Conservation (phyloP, 1,284 basidiomycete genomes). For the Pisolithus thermaeus region DNA sequence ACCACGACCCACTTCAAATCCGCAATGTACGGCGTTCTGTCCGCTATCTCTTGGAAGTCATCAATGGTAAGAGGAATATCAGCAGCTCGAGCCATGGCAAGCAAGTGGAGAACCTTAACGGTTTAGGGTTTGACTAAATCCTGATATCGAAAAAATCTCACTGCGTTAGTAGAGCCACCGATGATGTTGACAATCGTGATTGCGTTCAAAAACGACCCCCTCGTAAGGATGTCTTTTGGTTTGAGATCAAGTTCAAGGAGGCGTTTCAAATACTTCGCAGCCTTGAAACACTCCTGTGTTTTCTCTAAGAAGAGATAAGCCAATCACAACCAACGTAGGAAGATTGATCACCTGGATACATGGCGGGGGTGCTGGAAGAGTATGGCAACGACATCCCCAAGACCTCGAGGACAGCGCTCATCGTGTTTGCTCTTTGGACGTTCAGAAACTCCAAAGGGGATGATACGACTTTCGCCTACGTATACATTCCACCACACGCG, state of each 20-base stretch:
- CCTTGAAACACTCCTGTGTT: conserved; percentile 78
- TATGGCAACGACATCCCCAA: conserved; percentile 91
- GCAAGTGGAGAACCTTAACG: conserved; percentile 76
- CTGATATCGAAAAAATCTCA: conserved; percentile 27
- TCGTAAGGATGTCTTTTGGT: conserved; percentile 89
- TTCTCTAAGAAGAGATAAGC: conserved; percentile 49
- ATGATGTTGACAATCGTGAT: conserved; percentile 81
- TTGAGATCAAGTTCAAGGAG: conserved; percentile 85
- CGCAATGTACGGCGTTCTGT: conserved; percentile 90
- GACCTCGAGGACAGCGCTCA: conserved; percentile 87
- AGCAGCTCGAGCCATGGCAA: conserved; percentile 91
- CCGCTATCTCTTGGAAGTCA: conserved; percentile 86
- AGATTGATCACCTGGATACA: conserved; percentile 52
- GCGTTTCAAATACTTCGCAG: conserved; percentile 77
- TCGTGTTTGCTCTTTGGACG: conserved; percentile 65
- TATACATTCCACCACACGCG: conserved; percentile 83
- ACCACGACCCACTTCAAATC: conserved; percentile 67
- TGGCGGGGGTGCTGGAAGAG: conserved; percentile 80
- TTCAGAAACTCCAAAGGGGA: neutral
- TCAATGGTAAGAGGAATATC: conserved; percentile 87
- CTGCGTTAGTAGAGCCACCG: conserved; percentile 91
- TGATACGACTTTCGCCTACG: conserved; percentile 34
- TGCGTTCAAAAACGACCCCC: conserved; percentile 87
- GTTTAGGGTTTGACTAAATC: neutral
- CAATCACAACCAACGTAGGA: conserved; percentile 1